Conservation (phyloP, 768 basidiomycete species). For the Pluteus cervinus region DNA sequence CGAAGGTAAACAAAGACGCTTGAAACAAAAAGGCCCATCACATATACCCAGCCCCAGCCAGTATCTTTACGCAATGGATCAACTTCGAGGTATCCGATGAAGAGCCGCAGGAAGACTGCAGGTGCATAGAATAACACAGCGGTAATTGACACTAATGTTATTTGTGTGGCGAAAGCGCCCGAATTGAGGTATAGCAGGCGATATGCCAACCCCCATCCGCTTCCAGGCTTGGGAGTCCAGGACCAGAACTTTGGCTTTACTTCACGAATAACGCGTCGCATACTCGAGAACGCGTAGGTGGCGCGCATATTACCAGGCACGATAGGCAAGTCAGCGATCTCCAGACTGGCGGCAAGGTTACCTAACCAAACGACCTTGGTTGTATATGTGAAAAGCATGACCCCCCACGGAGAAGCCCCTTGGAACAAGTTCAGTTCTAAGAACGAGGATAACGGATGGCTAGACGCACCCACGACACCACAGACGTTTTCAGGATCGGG, state of each 20-base stretch:
- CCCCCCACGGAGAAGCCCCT: constrained; percentile 55
- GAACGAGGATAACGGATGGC: background rate
- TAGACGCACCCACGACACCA: constrained; percentile 42
- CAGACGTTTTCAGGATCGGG: constrained; percentile 71
- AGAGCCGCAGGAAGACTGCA: constrained; percentile 52
- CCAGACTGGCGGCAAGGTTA: constrained; percentile 63
- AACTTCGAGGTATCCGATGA: constrained; percentile 61
- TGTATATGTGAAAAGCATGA: constrained; percentile 80
- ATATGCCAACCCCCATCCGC: constrained; percentile 60
- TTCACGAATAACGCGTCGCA: constrained; percentile 52
- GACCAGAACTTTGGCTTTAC: constrained; percentile 44
- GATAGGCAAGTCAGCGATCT: constrained; percentile 86
- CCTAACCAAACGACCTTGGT: constrained; percentile 86
- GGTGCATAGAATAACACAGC: constrained; percentile 64
- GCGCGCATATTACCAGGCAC: constrained; percentile 70
- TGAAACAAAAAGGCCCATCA: constrained; percentile 27
- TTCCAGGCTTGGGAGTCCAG: constrained; percentile 57
- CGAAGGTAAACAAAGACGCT: constrained; percentile 27
- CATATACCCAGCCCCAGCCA: constrained; percentile 72
- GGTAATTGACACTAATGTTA: constrained; percentile 45
- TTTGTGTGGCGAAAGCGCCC: constrained; percentile 30
- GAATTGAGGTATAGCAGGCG: constrained; percentile 55
- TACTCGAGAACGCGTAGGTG: constrained; percentile 52
- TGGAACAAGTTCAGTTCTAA: constrained; percentile 5
- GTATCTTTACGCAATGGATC: constrained; percentile 49